phyloP scores from a whole-genome alignment of 352 stramenopile species.

The Poterioochromonas sp. region DNA sequence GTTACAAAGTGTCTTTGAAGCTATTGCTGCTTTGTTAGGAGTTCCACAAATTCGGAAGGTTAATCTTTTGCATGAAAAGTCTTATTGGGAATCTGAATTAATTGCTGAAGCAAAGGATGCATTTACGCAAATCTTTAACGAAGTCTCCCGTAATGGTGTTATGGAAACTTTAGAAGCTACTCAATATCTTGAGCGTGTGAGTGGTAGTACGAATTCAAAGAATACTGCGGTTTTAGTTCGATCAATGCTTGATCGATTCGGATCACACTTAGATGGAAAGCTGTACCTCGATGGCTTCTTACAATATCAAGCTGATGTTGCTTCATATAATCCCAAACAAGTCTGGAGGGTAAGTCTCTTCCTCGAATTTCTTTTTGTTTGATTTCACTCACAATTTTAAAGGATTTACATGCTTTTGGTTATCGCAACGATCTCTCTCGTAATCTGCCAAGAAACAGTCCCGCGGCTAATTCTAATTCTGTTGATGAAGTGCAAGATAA shows the following conservation, averaged over 20 bases:
- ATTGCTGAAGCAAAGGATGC: neutral
- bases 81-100: conserved; percentile 22
- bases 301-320: conserved; percentile 42
- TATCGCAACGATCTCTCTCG: conserved; percentile 34
- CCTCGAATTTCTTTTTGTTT: too few relatives aligned
- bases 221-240: neutral
- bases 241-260: conserved; percentile 39
- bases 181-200: conserved; percentile 3
- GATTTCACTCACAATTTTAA: too few relatives aligned
- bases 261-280: conserved; percentile 29
- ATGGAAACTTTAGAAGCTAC: conserved; percentile 7
- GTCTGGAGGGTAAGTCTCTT: conserved; percentile 36
- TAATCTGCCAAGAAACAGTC: neutral
- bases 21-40: conserved; percentile 17
- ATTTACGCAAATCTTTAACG: conserved; percentile 6
- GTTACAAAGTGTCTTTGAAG: conserved; percentile 22
- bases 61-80: neutral
- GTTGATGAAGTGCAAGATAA: neutral
- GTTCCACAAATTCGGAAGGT: conserved; percentile 24
- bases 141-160: neutral
- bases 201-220: neutral
- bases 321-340: conserved; percentile 38
- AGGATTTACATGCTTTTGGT: conserved; percentile 33
- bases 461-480: neutral
- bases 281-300: conserved; percentile 44